Conservation (phyloP, 1,284 basidiomycete genomes). For the Ceratobasidium sp. region DNA sequence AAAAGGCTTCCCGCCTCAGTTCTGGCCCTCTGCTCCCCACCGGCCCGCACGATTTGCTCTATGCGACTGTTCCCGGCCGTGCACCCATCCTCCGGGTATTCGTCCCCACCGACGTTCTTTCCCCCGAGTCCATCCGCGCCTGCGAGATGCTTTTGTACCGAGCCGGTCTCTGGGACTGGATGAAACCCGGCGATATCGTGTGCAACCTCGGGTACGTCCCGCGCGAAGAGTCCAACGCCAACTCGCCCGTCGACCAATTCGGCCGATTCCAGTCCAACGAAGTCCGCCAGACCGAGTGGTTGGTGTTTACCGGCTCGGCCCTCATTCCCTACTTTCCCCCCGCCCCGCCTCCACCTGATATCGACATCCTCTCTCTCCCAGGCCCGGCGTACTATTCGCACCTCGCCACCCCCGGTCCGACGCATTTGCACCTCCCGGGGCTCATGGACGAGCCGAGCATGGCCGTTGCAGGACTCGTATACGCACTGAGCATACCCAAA, state of each 20-base stretch:
- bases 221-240: slow-evolving; percentile 50
- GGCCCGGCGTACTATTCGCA: slow-evolving; percentile 76
- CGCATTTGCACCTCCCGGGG: background rate
- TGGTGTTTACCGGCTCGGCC: slow-evolving; percentile 67
- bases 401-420: slow-evolving; percentile 48
- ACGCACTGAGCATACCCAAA: slow-evolving; percentile 46
- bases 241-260: slow-evolving; percentile 41
- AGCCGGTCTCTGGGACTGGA: slow-evolving; percentile 69
- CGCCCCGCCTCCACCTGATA: slow-evolving; percentile 48
- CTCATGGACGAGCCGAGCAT: slow-evolving; percentile 48
- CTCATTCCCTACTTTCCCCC: slow-evolving; percentile 55
- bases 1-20: slow-evolving; percentile 12
- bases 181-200: slow-evolving; percentile 74
- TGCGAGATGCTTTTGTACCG: slow-evolving; percentile 70
- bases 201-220: slow-evolving; percentile 79
- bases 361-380: slow-evolving; percentile 60
- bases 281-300: slow-evolving; percentile 56
- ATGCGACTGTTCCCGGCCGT: slow-evolving; percentile 65
- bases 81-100: slow-evolving; percentile 77
- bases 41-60: slow-evolving; percentile 64
- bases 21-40: slow-evolving; percentile 17
- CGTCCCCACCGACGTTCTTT: slow-evolving; percentile 66
- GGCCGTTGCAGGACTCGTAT: slow-evolving; percentile 51
- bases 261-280: slow-evolving; percentile 43
- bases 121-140: slow-evolving; percentile 56